phyloP scores from a whole-genome alignment of 2,329 filamentous ascomycete species.

The Aspergillus tanneri region DNA sequence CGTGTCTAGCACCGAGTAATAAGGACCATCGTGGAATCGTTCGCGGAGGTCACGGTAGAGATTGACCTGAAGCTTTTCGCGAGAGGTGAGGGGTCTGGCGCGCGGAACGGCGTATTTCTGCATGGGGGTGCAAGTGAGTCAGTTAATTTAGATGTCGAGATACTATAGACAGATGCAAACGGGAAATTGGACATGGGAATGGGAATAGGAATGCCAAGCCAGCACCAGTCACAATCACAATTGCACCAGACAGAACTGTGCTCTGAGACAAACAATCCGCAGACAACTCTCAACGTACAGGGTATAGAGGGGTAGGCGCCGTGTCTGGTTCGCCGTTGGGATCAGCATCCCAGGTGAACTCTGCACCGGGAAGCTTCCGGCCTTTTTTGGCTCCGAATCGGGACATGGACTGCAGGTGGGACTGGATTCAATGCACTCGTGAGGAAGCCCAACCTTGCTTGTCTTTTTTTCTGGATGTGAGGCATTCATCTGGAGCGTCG shows the following conservation, averaged over 20 bases:
- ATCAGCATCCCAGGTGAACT: constrained; percentile 44
- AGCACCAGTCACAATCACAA: neutral
- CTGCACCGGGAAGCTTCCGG: constrained; percentile 41
- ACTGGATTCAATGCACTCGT: too few species aligned
- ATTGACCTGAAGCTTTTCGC: constrained; percentile 51
- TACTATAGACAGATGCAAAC: too few species aligned
- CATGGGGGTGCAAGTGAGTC: neutral
- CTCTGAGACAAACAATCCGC: too few species aligned
- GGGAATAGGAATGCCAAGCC: neutral
- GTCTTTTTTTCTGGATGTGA: too few species aligned
- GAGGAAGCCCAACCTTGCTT: too few species aligned
- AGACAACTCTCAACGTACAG: constrained; percentile 36
- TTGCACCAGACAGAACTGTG: too few species aligned
- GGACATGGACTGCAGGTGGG: constrained; percentile 33
- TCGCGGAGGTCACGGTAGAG: constrained; percentile 54
- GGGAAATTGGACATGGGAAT: neutral
- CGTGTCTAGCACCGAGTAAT: constrained; percentile 55
- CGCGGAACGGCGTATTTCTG: constrained; percentile 41
- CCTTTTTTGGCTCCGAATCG: constrained; percentile 41
- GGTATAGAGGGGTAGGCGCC: constrained; percentile 49
- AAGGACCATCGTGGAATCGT: constrained; percentile 58
- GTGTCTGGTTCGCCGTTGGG: constrained; percentile 42
- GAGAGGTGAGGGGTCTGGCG: constrained; percentile 31
- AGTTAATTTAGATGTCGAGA: neutral
- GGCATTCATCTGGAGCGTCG: too few species aligned